Evolutionary conservation across 345 rosid species (phyloP), one percentile per base, ranked within the genome.

Genomic region (Jatropha curcas): DNA sequence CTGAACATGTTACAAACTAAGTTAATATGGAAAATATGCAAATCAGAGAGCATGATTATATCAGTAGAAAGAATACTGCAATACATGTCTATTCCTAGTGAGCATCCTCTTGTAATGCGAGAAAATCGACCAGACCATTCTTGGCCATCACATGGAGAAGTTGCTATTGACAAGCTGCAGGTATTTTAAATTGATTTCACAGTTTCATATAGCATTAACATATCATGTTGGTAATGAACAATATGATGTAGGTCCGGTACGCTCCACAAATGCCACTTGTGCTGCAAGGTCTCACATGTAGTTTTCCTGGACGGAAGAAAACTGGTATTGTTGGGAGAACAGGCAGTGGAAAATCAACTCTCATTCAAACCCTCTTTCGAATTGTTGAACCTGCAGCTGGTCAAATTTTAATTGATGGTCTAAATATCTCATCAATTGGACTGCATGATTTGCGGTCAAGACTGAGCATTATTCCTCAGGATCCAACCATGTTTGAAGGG

Each of bases 241-340:
- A 37, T 53, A 39, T 31, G 12, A 69, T 59, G 39, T 58, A 94
- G 98, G 94, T 94, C 7, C 84, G 85, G 0, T 94, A 94, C 81
- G 92, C 96, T 24, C 88, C 87, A 2, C 88, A 90, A 70, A 57
- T 92, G 89, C 97, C 98, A 9, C 91, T 89, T 1, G 98, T 94
- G 50, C 60, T 94, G 78, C 84, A 82, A 48, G 95, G 97, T 43
- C 75, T 92, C 55, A 83, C 97, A 0, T 94, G 95, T 80, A 92
- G 84, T 22, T 88, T 94, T 57, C 83, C 74, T 1, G 97, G 93
- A 76, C 92, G 95, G 27, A 75, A 77, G 80, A 94, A 86, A 80
- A 88, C 91, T 3, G 97, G 97, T 25, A 87, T 94, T 37, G 97
- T 94, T 30, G 98, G 98, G 62, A 88, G 98, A 71, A 94, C 98